These are phyloP conservation scores for Hymenoscyphus fraxineus DNA, from an alignment of 2,329 filamentous ascomycete genomes.

Conservation along the genomic window DNA sequence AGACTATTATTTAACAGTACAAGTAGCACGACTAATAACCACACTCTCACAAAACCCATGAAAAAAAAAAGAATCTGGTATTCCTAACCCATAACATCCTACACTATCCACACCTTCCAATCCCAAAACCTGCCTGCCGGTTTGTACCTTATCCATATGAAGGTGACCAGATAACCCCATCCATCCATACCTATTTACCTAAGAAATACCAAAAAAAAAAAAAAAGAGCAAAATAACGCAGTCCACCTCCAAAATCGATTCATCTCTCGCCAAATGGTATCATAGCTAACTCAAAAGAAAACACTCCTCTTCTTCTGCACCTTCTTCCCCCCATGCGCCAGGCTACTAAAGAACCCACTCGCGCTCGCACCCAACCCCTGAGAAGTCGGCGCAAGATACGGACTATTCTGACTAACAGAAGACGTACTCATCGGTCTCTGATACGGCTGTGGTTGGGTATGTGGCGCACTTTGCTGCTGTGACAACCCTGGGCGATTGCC, in stretches of 20 bases:
- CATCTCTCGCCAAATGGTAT: neutral
- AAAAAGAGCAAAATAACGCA: too few relatives aligned
- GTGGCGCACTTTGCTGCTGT: slow-evolving; percentile 30
- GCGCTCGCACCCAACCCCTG: slow-evolving; percentile 36
- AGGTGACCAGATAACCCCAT: neutral
- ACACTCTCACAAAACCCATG: too few relatives aligned
- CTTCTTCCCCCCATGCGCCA: slow-evolving; percentile 37
- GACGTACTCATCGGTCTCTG: slow-evolving; percentile 30
- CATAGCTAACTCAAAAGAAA: slow-evolving; percentile 22
- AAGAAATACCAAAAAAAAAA: neutral
- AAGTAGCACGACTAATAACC: too few relatives aligned
- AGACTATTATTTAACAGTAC: too few relatives aligned
- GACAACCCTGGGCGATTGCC: slow-evolving; percentile 14
- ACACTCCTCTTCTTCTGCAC: slow-evolving; percentile 35
- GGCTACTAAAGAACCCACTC: slow-evolving; percentile 41
- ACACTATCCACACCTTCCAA: neutral
- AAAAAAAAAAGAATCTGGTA: neutral
- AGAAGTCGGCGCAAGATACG: slow-evolving; percentile 4
- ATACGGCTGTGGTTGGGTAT: slow-evolving; percentile 26
- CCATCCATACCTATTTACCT: neutral
- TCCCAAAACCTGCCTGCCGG: neutral
- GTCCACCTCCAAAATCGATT: too few relatives aligned
- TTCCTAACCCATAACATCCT: neutral
- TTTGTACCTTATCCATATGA: neutral
- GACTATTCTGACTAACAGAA: slow-evolving; percentile 7